A percentile compares a stretch with the other conserved stretches of the same genome.
These are phyloP conservation scores for Termitomyces sp. DNA, from an alignment of 768 basidiomycete genomes.

Conservation along the genomic window DNA sequence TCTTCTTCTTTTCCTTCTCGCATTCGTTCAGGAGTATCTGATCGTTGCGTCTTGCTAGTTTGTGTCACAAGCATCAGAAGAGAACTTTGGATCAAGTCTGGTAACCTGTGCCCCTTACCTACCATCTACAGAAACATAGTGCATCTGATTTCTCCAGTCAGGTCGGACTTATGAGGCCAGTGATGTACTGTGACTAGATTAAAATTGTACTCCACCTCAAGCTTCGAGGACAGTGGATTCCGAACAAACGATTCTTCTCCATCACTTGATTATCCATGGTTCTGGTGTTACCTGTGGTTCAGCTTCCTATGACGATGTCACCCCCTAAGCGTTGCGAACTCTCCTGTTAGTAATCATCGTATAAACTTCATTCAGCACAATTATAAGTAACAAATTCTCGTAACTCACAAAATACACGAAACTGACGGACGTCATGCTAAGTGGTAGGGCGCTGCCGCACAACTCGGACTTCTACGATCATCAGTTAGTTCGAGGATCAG, in stretches of 20 bases:
- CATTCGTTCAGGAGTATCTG: not conserved
- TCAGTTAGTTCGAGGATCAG: not conserved
- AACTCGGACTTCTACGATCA: not conserved
- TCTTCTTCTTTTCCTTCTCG: not conserved
- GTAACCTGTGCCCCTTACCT: not conserved
- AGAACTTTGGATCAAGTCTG: not conserved
- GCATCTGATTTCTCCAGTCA: not conserved
- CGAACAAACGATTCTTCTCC: not conserved
- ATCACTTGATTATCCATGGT: not conserved
- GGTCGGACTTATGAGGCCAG: not conserved
- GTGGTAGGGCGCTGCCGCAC: not conserved
- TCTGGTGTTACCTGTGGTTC: not conserved
- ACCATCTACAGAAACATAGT: not conserved
- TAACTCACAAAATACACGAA: not conserved
- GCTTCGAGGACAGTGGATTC: no score
- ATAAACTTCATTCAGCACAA: not conserved
- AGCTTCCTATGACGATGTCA: not conserved
- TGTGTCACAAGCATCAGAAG: not conserved
- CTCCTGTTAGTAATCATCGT: not conserved
- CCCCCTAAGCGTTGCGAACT: no score
- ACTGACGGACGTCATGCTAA: not conserved
- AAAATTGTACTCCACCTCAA: no score
- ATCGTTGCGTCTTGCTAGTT: not conserved
- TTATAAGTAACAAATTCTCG: not conserved
- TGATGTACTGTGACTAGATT: not conserved